These are phyloP conservation scores for Poa pratensis DNA, from an alignment of 176 grass and related monocot species.

Conservation along the genomic window DNA sequence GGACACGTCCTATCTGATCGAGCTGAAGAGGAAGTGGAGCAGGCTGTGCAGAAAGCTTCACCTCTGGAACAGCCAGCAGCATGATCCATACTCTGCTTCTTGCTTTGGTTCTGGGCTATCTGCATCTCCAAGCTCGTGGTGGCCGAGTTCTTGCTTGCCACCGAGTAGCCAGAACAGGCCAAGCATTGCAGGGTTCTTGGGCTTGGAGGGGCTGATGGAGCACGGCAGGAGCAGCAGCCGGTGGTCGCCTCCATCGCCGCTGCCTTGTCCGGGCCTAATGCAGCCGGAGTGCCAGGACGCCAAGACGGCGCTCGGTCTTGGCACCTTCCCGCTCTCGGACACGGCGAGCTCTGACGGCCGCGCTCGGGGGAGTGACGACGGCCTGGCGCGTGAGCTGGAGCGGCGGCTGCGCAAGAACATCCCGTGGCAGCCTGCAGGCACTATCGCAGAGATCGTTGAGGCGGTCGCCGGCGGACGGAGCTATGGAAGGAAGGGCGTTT, in stretches of 20 bases:
- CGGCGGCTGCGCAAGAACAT: constrained; percentile 63
- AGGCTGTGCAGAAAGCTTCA: constrained; percentile 79
- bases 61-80: constrained; percentile 34
- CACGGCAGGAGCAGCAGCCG: constrained; percentile 14
- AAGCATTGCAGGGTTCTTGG: constrained; percentile 42
- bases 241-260: constrained; percentile 27
- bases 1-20: constrained; percentile 63
- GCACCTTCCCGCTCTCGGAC: constrained; percentile 62
- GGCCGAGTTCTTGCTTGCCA: constrained; percentile 42
- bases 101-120: constrained; percentile 36
- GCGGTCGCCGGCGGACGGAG: constrained; percentile 1
- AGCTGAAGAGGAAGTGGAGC: constrained; percentile 90
- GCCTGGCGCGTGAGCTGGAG: constrained; percentile 47
- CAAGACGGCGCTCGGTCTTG: constrained; percentile 47
- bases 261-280: neutral
- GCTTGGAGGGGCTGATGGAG: constrained; percentile 25
- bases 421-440: constrained; percentile 57
- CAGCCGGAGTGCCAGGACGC: neutral
- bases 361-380: constrained; percentile 24
- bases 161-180: constrained; percentile 41
- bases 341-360: constrained; percentile 64
- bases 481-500: constrained; percentile 37
- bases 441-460: constrained; percentile 55
- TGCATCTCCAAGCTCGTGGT: constrained; percentile 43
- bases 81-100: constrained; percentile 40